phyloP scores from a whole-genome alignment of 2,329 filamentous ascomycete genomes.

The Venturia oleaginea region DNA sequence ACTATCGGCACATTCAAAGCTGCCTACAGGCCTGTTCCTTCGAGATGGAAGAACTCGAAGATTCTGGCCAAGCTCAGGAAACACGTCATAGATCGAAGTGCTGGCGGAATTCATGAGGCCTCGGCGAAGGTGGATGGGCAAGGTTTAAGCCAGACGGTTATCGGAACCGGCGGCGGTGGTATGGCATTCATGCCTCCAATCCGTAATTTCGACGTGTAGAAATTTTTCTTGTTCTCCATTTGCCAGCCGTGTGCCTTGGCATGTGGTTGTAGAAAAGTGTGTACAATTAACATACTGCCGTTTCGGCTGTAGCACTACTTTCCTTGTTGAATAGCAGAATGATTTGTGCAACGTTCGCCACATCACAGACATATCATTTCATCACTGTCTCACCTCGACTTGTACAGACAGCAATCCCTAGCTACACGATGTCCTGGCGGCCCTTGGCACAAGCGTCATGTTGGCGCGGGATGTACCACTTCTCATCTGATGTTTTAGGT shows the following conservation, averaged over 20 bases:
- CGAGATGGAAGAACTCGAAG: constrained; percentile 75
- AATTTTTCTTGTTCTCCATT: not conserved
- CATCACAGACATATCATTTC: not conserved
- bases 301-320: not conserved
- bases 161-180: constrained; percentile 30
- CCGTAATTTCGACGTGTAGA: constrained; percentile 35
- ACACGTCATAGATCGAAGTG: constrained; percentile 68
- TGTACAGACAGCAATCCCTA: no score
- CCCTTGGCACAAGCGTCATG: not conserved
- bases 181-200: constrained; percentile 44
- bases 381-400: not conserved
- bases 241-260: not conserved
- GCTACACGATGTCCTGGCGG: no score
- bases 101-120: constrained; percentile 43
- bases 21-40: constrained; percentile 82
- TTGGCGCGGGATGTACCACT: not conserved
- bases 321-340: not conserved
- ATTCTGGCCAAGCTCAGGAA: constrained; percentile 65
- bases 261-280: not conserved
- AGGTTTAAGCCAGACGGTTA: constrained; percentile 24
- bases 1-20: constrained; percentile 91
- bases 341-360: not conserved
- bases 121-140: constrained; percentile 25
- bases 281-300: not conserved
- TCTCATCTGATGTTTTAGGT: not conserved